Evolutionary conservation across 2,329 filamentous ascomycete genomes (phyloP).

Genomic region (Boeremia exigua): DNA sequence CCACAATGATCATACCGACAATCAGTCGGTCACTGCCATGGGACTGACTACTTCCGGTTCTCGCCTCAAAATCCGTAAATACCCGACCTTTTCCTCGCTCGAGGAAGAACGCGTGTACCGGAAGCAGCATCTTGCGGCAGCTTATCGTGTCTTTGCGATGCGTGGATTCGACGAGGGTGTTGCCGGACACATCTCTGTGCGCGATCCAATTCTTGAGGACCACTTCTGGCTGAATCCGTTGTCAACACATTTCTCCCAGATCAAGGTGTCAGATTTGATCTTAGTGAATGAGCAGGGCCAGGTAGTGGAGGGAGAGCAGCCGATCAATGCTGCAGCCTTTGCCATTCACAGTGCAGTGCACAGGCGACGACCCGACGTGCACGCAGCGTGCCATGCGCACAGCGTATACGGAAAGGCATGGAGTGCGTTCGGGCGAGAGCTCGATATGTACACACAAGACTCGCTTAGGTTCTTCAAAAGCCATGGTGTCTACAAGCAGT

Average conservation of each 20-base stretch:
- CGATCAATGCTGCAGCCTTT: conserved; percentile 56
- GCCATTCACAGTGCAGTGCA: conserved; percentile 55
- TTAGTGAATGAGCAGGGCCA: conserved; percentile 53
- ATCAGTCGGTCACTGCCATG: conserved; percentile 53
- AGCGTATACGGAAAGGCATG: conserved; percentile 56
- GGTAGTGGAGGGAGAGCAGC: conserved; percentile 49
- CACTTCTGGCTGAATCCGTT: conserved; percentile 54
- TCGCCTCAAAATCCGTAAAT: conserved; percentile 54
- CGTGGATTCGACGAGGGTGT: conserved; percentile 51
- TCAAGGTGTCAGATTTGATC: conserved; percentile 52
- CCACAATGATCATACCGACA: conserved; percentile 47
- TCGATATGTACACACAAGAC: conserved; percentile 59
- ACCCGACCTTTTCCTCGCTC: conserved; percentile 48
- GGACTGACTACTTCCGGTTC: conserved; percentile 55
- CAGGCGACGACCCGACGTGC: conserved; percentile 45
- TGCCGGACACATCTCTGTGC: conserved; percentile 55
- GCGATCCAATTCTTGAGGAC: conserved; percentile 43
- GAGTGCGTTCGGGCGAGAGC: conserved; percentile 53
- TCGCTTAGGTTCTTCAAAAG: conserved; percentile 50
- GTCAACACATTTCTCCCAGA: conserved; percentile 53
- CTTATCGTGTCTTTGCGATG: conserved; percentile 49
- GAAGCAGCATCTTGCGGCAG: conserved; percentile 56
- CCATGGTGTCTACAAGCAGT: conserved; percentile 51
- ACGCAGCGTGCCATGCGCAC: conserved; percentile 55
- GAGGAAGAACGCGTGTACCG: conserved; percentile 53